Evolutionary conservation across 1,284 basidiomycete species (phyloP).

Genomic region (Pascua sp.): DNA sequence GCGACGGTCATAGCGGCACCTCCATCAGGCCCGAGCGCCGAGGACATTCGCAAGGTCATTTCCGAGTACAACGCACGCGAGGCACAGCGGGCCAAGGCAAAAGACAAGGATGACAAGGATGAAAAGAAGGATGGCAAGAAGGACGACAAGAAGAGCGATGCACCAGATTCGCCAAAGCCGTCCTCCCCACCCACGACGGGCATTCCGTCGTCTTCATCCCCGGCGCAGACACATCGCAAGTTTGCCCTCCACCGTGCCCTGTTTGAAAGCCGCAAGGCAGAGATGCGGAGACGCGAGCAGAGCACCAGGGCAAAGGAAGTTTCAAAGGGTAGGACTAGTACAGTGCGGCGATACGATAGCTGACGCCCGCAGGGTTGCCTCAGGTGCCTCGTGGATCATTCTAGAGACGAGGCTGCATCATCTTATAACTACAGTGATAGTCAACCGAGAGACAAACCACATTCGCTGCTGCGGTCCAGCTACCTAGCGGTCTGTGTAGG

Average conservation of each 20-base stretch:
- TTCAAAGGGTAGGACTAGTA: constrained; percentile 32
- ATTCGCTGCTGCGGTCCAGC: too few relatives aligned
- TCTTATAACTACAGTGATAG: background rate
- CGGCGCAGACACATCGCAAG: constrained; percentile 37
- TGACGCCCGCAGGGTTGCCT: constrained; percentile 16
- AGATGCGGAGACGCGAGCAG: constrained; percentile 35
- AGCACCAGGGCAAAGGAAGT: constrained; percentile 45
- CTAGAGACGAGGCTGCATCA: background rate
- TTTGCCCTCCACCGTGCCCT: constrained; percentile 45
- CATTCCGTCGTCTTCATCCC: constrained; percentile 10
- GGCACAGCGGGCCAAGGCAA: constrained; percentile 25
- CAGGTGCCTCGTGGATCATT: constrained; percentile 26
- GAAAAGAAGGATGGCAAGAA: constrained; percentile 13
- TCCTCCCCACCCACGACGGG: constrained; percentile 11
- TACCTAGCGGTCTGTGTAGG: too few relatives aligned
- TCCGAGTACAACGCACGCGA: constrained; percentile 42
- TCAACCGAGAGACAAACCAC: too few relatives aligned
- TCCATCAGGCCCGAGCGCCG: constrained; percentile 32
- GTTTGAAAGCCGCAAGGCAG: constrained; percentile 42
- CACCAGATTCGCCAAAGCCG: background rate
- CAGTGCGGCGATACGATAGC: background rate
- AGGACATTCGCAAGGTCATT: constrained; percentile 48
- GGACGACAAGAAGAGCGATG: background rate
- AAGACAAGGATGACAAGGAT: constrained; percentile 19
- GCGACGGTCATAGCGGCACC: constrained; percentile 36